Base-by-base conservation (phyloP, 805 yeast genomes). In the Blastobotrys parvus region DNA sequence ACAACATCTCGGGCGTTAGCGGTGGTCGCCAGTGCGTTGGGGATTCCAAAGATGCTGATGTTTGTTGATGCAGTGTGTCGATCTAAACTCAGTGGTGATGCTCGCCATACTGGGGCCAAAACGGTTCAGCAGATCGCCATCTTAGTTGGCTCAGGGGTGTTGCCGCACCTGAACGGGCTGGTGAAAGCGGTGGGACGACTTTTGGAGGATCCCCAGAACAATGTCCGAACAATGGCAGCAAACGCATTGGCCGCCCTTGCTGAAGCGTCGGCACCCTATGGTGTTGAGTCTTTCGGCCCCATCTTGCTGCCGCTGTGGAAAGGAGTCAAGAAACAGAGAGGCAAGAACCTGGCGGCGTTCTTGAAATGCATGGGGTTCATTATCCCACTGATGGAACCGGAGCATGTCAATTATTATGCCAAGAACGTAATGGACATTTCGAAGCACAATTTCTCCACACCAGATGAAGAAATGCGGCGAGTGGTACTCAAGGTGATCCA, bases 401-500 rank as follows among this genome's bases (percentile, higher is more conserved):
- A 87, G 48, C 80, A 83, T 57, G 80, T 88, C 1, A 75, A 77
- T 42, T 83, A 78, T 58, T 88, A 86, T 52, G 77, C 96, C 0
- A 71, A 71, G 38, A 94, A 86, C 56, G 71, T 88, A 2, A 74
- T 88, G 70, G 65, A 65, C 16, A 71, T 87, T 21, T 65, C 88
- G 3, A 54, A 76, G 2, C 67, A 92, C 42, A 94, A 89, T 60
- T 84, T 87, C 53, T 60, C 67, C 29, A 76, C 94, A 0, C 88
- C 92, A 0, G 95, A 87, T 56, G 94, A 84, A 47, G 95, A 88
- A 39, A 83, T 89, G 90, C 78, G 77, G 53, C 74, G 74, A 46
- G 74, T 88, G 0, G 82, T 89, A 2, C 60, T 92, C 45, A 65
- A 71, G 23, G 84, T 85, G 5, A 64, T 89, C 23, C 80, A 74